These are phyloP conservation scores for Pyrenochaeta sp. DNA, from an alignment of 2,329 filamentous ascomycete species.

Conservation along the genomic window DNA sequence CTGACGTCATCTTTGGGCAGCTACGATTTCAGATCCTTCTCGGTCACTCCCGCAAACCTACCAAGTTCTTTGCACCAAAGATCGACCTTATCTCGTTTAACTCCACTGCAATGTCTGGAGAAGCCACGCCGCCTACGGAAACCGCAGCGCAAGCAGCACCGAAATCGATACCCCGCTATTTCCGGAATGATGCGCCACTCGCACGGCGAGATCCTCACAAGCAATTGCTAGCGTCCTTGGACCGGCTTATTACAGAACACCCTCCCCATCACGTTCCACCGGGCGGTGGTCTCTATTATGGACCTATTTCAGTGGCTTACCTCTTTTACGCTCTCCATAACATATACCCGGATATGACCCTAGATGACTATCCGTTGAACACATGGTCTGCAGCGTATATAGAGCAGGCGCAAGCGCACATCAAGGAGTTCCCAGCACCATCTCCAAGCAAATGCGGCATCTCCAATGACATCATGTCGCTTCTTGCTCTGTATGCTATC, in stretches of 20 bases:
- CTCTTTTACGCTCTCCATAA: conserved; percentile 60
- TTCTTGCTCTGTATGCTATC: conserved; percentile 60
- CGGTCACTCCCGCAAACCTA: conserved; percentile 9
- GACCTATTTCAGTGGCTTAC: conserved; percentile 59
- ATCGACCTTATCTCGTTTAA: conserved; percentile 3
- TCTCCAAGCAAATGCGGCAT: conserved; percentile 58
- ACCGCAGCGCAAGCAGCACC: conserved; percentile 27
- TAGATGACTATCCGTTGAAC: conserved; percentile 57
- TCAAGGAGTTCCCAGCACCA: conserved; percentile 59
- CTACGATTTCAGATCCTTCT: conserved; percentile 9
- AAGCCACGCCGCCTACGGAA: conserved; percentile 24
- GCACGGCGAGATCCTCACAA: conserved; percentile 57
- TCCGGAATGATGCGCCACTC: conserved; percentile 51
- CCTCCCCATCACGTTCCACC: conserved; percentile 57
- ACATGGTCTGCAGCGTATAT: conserved; percentile 61
- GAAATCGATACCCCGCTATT: conserved; percentile 51
- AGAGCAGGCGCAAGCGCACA: conserved; percentile 59
- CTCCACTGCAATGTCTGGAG: conserved; percentile 36
- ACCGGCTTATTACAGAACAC: conserved; percentile 57
- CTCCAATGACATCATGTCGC: conserved; percentile 60
- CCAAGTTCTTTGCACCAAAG: conserved; percentile 4
- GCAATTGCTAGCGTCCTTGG: conserved; percentile 60
- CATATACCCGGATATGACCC: conserved; percentile 57
- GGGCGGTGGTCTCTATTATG: conserved; percentile 60
- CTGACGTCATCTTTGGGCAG: conserved; percentile 25